Evolutionary conservation across 2,329 filamentous ascomycete species (phyloP).

Genomic region (Pseudogymnoascus sp.): DNA sequence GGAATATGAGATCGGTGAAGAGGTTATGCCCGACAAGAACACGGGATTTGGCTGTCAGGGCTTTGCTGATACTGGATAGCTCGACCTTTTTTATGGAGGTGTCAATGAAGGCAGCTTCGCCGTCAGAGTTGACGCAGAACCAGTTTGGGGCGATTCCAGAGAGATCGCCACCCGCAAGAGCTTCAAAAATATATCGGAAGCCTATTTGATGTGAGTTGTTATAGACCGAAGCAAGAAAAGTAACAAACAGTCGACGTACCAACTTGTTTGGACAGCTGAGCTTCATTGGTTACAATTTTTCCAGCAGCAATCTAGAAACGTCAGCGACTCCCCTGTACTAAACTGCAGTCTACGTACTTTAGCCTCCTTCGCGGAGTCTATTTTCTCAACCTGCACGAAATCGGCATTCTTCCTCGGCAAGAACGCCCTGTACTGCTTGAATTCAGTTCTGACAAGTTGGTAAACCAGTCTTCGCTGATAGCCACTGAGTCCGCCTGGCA

Average conservation of each 20-base stretch:
- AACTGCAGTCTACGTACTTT: conserved; percentile 16
- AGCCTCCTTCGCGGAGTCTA: conserved; percentile 21
- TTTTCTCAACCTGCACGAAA: conserved; percentile 28
- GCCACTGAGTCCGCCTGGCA: conserved; percentile 37
- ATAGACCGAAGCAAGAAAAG: conserved; percentile 21
- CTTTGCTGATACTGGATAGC: conserved; percentile 21
- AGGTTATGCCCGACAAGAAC: conserved; percentile 58
- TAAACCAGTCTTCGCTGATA: conserved; percentile 60
- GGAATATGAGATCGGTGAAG: conserved; percentile 55
- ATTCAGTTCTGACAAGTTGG: conserved; percentile 58
- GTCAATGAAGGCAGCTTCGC: conserved; percentile 17
- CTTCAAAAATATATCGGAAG: conserved; percentile 28
- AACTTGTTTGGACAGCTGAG: neutral
- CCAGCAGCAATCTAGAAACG: neutral
- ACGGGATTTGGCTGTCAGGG: conserved; percentile 24
- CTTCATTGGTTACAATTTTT: neutral
- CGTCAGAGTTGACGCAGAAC: conserved; percentile 34
- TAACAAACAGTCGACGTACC: neutral
- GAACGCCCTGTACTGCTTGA: conserved; percentile 29
- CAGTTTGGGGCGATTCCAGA: conserved; percentile 27
- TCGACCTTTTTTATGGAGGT: conserved; percentile 14
- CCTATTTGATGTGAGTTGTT: conserved; percentile 26
- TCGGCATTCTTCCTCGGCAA: conserved; percentile 18
- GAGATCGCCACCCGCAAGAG: conserved; percentile 25
- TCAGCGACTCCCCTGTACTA: neutral